Evolutionary conservation across 768 basidiomycete species (phyloP).

Genomic region (Podaxis sp.): DNA sequence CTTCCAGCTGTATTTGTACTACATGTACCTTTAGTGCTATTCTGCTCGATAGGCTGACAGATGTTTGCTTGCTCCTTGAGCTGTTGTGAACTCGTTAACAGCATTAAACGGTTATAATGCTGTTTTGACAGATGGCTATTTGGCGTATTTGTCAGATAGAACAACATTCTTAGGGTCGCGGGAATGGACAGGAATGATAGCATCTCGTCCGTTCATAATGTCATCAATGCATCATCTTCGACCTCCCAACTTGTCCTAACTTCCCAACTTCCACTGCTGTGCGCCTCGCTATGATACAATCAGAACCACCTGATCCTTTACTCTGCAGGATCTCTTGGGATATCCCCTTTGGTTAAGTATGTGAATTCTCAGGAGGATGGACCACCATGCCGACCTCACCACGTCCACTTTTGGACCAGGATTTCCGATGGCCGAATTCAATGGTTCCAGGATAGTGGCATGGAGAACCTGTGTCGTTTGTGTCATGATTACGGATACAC

Average conservation of each 20-base stretch:
- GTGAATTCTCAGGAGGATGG: not conserved
- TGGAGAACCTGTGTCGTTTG: not conserved
- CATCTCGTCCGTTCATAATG: not conserved
- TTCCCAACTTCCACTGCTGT: not conserved
- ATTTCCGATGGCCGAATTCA: not conserved
- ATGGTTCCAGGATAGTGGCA: not conserved
- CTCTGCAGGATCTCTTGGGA: not conserved
- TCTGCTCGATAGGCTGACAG: too few species aligned
- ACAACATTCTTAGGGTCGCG: not conserved
- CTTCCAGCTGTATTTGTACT: not conserved
- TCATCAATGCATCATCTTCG: not conserved
- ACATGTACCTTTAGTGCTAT: too few species aligned
- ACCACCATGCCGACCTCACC: not conserved
- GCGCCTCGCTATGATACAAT: conserved; percentile 2
- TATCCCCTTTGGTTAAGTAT: not conserved
- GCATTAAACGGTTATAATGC: too few species aligned
- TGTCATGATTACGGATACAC: not conserved
- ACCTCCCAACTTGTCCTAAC: not conserved
- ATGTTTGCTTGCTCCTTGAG: too few species aligned
- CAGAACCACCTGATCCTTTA: not conserved
- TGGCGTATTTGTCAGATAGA: too few species aligned
- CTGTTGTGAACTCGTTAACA: too few species aligned
- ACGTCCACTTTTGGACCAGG: not conserved
- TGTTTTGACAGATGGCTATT: too few species aligned
- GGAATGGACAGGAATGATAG: not conserved